Evolutionary conservation across 257 asterid species (phyloP).

Genomic region (Salvia hispanica): DNA sequence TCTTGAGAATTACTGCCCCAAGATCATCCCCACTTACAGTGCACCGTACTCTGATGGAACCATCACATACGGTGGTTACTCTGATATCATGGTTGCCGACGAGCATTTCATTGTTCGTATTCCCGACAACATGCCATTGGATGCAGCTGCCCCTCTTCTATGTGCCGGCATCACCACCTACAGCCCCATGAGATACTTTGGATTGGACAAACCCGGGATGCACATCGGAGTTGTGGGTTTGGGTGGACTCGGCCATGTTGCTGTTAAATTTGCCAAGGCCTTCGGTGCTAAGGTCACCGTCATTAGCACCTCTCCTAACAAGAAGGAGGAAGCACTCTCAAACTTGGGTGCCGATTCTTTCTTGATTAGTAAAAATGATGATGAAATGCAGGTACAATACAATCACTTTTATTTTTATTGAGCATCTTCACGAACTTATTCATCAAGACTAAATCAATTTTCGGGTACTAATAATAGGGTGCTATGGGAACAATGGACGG

Average conservation of each 20-base stretch:
- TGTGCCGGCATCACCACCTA: no score
- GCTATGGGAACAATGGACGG: slow-evolving; percentile 49
- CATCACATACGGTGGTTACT: slow-evolving; percentile 1
- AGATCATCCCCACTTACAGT: slow-evolving; percentile 26
- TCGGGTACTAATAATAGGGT: slow-evolving; percentile 41
- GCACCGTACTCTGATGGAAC: slow-evolving; percentile 35
- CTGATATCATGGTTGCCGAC: no score
- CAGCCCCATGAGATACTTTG: no score
- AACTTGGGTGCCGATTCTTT: slow-evolving; percentile 25
- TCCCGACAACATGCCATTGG: no score
- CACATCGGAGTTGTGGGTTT: slow-evolving; percentile 46
- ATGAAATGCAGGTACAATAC: not conserved
- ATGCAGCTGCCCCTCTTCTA: no score
- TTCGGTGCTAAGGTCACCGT: slow-evolving; percentile 38
- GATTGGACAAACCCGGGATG: slow-evolving; percentile 34
- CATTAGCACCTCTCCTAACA: not conserved
- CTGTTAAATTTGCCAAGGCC: slow-evolving; percentile 49
- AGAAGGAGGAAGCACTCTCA: slow-evolving; percentile 19
- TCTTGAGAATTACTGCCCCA: slow-evolving; percentile 49
- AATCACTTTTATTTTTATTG: slow-evolving; percentile 32
- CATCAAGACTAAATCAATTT: slow-evolving; percentile 29
- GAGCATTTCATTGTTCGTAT: no score
- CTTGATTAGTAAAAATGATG: slow-evolving; percentile 32
- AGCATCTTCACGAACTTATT: slow-evolving; percentile 35
- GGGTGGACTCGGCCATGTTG: slow-evolving; percentile 52